These are phyloP conservation scores for Pythium apleroticum DNA, from an alignment of 352 stramenopile species.

Conservation along the genomic window DNA sequence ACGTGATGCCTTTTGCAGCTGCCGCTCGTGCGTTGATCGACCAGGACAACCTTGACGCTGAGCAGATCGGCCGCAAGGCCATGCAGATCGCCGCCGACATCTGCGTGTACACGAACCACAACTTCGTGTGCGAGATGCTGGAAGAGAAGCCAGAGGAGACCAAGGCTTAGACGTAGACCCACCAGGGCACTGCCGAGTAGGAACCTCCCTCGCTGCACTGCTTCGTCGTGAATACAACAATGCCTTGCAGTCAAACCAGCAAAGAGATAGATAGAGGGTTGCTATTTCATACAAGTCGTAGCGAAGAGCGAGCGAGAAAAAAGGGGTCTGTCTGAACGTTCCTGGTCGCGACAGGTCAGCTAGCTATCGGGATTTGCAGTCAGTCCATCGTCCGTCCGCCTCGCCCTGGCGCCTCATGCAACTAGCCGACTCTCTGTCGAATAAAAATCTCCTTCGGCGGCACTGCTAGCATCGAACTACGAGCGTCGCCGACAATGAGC, in stretches of 20 bases:
- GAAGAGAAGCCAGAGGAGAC: conserved; percentile 56
- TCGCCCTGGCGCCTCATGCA: conserved; percentile 13
- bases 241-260: background rate
- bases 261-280: conserved; percentile 26
- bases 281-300: conserved; percentile 35
- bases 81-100: conserved; percentile 98
- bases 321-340: conserved; percentile 10
- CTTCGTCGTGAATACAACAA: background rate
- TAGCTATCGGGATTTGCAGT: background rate
- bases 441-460: conserved; percentile 23
- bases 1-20: conserved; percentile 44
- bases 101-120: conserved; percentile 99
- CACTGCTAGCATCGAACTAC: background rate
- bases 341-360: background rate
- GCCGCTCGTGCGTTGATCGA: conserved; percentile 96
- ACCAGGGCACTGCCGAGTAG: background rate
- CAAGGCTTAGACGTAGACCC: conserved; percentile 32
- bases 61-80: conserved; percentile 92
- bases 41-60: conserved; percentile 90
- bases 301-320: conserved; percentile 15
- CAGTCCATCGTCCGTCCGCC: background rate
- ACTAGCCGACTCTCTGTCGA: conserved; percentile 18
- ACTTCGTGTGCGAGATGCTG: conserved; percentile 94
- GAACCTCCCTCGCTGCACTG: background rate
- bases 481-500: background rate